Percentiles rank a stretch among this genome's conserved stretches.
Conservation (phyloP, 164 flowering plant species). For the Santalum album region DNA sequence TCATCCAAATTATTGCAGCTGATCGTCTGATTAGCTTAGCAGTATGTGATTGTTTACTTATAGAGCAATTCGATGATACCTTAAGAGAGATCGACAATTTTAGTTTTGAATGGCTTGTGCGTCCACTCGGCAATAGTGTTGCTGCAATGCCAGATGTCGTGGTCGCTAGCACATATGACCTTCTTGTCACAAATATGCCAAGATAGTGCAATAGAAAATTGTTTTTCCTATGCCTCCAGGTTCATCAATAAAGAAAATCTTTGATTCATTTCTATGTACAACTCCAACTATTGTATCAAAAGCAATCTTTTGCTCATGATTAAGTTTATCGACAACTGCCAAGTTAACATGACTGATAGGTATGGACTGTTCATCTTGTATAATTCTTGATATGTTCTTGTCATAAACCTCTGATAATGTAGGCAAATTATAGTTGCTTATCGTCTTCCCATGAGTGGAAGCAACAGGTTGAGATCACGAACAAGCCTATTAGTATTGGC, state of each 20-base stretch:
- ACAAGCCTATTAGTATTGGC: not conserved
- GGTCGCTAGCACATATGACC: slow-evolving; percentile 1
- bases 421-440: slow-evolving; percentile 1
- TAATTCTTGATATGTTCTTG: not conserved
- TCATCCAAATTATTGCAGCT: slow-evolving; percentile 1
- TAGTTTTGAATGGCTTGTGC: slow-evolving; percentile 1
- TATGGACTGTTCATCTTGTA: not conserved
- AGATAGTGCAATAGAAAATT: not conserved
- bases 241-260: slow-evolving; percentile 3
- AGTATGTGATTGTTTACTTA: not conserved
- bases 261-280: not conserved
- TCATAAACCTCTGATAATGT: not conserved
- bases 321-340: not conserved
- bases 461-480: not conserved
- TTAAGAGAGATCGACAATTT: not conserved
- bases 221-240: slow-evolving; percentile 6
- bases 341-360: not conserved
- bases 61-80: not conserved
- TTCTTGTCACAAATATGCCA: not conserved
- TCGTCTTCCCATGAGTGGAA: not conserved
- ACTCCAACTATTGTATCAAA: not conserved
- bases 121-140: slow-evolving; percentile 6
- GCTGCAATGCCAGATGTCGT: slow-evolving; percentile 2
- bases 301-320: not conserved
- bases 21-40: not conserved